These are phyloP conservation scores for Colletotrichum camelliae DNA, from an alignment of 2,329 filamentous ascomycete species.

Conservation along the genomic window DNA sequence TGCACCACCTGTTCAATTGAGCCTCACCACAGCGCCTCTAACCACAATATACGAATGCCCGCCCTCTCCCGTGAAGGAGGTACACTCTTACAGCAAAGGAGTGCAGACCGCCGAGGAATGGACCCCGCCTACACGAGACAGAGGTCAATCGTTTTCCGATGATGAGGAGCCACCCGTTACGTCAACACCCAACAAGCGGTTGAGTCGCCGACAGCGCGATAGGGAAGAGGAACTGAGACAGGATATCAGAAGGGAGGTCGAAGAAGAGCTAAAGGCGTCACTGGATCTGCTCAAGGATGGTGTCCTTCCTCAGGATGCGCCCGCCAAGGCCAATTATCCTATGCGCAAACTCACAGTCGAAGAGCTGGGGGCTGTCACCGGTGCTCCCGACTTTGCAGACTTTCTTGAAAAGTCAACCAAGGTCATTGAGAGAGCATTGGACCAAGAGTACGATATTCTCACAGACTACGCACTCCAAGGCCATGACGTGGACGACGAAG, in stretches of 20 bases:
- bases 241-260: slow-evolving; percentile 85
- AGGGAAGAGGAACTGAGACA: slow-evolving; percentile 88
- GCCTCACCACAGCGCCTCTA: slow-evolving; percentile 73
- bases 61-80: slow-evolving; percentile 77
- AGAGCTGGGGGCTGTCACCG: slow-evolving; percentile 88
- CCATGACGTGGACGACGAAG: slow-evolving; percentile 78
- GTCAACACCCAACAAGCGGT: slow-evolving; percentile 71
- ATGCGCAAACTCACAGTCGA: slow-evolving; percentile 81
- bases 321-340: slow-evolving; percentile 67
- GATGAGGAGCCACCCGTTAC: slow-evolving; percentile 64
- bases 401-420: slow-evolving; percentile 97
- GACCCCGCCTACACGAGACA: slow-evolving; percentile 59
- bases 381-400: slow-evolving; percentile 90
- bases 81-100: slow-evolving; percentile 96
- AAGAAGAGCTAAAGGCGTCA: slow-evolving; percentile 84
- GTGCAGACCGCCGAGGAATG: slow-evolving; percentile 89
- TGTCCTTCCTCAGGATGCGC: slow-evolving; percentile 47
- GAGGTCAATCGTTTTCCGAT: slow-evolving; percentile 66
- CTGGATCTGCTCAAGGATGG: slow-evolving; percentile 64
- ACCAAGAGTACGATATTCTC: slow-evolving; percentile 95
- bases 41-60: slow-evolving; percentile 83
- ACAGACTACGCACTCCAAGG: slow-evolving; percentile 91
- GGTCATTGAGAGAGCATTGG: slow-evolving; percentile 92
- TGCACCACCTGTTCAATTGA: slow-evolving; percentile 62
- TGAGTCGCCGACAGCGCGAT: slow-evolving; percentile 80